Evolutionary conservation across 1,284 basidiomycete genomes (phyloP), one percentile per base, ranked within the genome.

Genomic region (Meira miltonrushii): DNA sequence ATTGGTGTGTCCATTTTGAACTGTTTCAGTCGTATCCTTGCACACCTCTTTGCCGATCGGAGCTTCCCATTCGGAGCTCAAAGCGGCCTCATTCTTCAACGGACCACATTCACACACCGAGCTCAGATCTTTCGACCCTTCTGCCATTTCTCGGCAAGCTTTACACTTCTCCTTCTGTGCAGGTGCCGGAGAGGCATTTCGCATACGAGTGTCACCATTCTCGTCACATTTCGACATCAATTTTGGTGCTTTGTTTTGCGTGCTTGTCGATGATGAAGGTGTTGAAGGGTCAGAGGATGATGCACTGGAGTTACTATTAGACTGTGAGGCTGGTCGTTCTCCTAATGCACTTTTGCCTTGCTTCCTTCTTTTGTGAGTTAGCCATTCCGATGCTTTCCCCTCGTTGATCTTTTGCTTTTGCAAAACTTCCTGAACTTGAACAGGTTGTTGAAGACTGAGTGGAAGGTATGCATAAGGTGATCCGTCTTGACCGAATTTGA

Each of bases 391-490:
- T 1, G 68, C 64, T 23, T 56, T 13, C n/a, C 41, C 10, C 55
- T 75, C 74, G 39, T 66, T 57, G 25, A 61, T 40, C 10, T 64
- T 58, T 59, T 76, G 74, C 9, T 61, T 59, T 12, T 55, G 39
- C 52, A 69, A 61, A 12, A 68, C 68, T 13, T 58, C 54, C 6
- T 70, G 57, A 3, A 69, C 67, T 21, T 60, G 47, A 19, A 57
- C 50, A 7, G 74, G 72, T 54, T 73, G 71, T 57, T 75, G 74
- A 19, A 76, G 46, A 12, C 72, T 65, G 51, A 76, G 59, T 8
- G 74, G 74, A 17, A 76, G 60, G 61, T 76, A 76, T 2, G 72
- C 69, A 50, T 70, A 76, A 10, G 72, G 74, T 6, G 72, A 72
- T 11, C 73, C 65, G 19, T 55, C 52, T 1, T 57, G 54, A 9